These are phyloP conservation scores for Saturnispora silvae DNA, from an alignment of 805 yeast species.

Conservation along the genomic window DNA sequence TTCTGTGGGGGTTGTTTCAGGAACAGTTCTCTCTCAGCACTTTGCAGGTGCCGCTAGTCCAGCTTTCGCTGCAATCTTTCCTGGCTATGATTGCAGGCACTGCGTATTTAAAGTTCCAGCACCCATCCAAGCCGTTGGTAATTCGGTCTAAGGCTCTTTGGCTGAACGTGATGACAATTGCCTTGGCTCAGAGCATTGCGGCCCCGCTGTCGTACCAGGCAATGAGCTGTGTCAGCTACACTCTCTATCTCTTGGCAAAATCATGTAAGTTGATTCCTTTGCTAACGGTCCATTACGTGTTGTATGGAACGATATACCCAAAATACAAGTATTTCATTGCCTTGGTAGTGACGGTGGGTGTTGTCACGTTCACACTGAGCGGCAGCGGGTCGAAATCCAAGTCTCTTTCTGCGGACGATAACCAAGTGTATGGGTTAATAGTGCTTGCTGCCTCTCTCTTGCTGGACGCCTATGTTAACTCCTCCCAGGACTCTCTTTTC, in stretches of 20 bases:
- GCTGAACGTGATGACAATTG: constrained; percentile 36
- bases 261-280: constrained; percentile 93
- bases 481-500: constrained; percentile 84
- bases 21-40: constrained; percentile 56
- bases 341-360: constrained; percentile 69
- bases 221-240: constrained; percentile 71
- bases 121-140: neutral
- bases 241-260: constrained; percentile 78
- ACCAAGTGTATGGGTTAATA: constrained; percentile 41
- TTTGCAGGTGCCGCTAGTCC: constrained; percentile 59
- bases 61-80: constrained; percentile 63
- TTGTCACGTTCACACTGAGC: constrained; percentile 60
- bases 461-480: constrained; percentile 86
- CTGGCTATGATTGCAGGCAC: constrained; percentile 65
- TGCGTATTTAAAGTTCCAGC: constrained; percentile 33
- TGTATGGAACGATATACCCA: constrained; percentile 68
- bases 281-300: constrained; percentile 65
- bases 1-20: constrained; percentile 88
- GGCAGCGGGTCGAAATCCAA: constrained; percentile 14
- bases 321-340: constrained; percentile 72
- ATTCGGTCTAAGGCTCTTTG: constrained; percentile 17
- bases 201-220: constrained; percentile 77
- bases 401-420: constrained; percentile 12
- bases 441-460: constrained; percentile 54
- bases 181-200: constrained; percentile 68